Evolutionary conservation across 148 eudicot genomes (phyloP).

Genomic region (Talinum fruticosum): DNA sequence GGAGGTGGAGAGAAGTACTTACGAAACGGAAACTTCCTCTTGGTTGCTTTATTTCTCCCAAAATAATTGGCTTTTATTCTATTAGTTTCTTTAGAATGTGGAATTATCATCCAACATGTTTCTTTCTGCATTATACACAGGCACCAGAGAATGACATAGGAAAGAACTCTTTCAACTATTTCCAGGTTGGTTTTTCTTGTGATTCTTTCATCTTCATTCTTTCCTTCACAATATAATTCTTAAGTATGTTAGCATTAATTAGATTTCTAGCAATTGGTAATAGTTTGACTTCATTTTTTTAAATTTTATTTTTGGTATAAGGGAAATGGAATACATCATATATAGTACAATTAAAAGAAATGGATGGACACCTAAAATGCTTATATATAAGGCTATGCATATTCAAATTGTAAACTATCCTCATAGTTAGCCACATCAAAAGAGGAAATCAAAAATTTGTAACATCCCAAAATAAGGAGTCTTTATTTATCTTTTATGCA

Average conservation of each 20-base stretch:
- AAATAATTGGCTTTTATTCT: background rate
- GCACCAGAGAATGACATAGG: conserved; percentile 95
- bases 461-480: too few relatives aligned
- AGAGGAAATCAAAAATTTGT: too few relatives aligned
- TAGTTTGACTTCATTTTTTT: too few relatives aligned
- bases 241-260: background rate
- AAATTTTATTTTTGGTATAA: too few relatives aligned
- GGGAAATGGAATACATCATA: too few relatives aligned
- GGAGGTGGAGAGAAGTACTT: background rate
- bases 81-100: background rate
- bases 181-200: conserved; percentile 52
- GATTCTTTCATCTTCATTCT: background rate
- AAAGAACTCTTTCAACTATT: conserved; percentile 86
- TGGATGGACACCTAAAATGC: too few relatives aligned
- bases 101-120: conserved; percentile 11
- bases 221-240: background rate
- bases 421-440: too few relatives aligned
- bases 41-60: background rate
- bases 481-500: too few relatives aligned
- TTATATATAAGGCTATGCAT: too few relatives aligned
- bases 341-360: too few relatives aligned
- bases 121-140: conserved; percentile 38
- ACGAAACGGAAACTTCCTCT: background rate
- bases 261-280: background rate
- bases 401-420: too few relatives aligned